phyloP scores from a whole-genome alignment of 1,284 basidiomycete species.

The Neonothopanus nambi region DNA sequence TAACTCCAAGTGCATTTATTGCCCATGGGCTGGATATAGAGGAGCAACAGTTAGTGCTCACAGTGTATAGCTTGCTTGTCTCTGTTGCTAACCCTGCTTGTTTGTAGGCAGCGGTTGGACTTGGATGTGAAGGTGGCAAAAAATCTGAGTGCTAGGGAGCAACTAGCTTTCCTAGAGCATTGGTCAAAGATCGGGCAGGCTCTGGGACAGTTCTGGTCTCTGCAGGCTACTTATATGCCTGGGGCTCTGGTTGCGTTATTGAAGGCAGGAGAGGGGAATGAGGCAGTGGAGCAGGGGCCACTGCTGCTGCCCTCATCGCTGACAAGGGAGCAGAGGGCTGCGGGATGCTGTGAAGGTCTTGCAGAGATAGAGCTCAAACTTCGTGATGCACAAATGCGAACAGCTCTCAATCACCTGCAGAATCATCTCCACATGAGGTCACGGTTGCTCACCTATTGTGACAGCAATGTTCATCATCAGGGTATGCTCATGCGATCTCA shows the following conservation, averaged over 20 bases:
- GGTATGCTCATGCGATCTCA: constrained; percentile 7
- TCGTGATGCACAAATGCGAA: no score
- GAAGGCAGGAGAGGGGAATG: neutral
- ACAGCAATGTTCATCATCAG: constrained; percentile 10
- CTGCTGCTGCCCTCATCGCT: neutral
- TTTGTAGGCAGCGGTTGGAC: no score
- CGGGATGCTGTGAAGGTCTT: neutral
- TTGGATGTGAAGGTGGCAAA: neutral
- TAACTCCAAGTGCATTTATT: no score
- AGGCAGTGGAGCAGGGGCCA: neutral
- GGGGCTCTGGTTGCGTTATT: neutral
- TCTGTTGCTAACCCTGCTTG: no score
- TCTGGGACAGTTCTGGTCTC: neutral
- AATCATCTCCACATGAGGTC: constrained; percentile 16
- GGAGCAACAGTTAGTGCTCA: constrained; percentile 1
- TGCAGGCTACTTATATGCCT: neutral
- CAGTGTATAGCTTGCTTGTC: no score
- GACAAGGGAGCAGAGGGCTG: neutral
- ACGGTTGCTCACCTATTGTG: constrained; percentile 13
- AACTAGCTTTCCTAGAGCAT: neutral
- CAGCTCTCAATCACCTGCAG: constrained; percentile 4
- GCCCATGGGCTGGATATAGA: constrained; percentile 8
- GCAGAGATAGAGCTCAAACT: neutral
- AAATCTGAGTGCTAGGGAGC: neutral
- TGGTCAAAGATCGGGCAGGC: neutral